Evolutionary conservation across 2,329 filamentous ascomycete genomes (phyloP), one percentile per base, ranked within the genome.

Genomic region (Talaromyces marneffei): DNA sequence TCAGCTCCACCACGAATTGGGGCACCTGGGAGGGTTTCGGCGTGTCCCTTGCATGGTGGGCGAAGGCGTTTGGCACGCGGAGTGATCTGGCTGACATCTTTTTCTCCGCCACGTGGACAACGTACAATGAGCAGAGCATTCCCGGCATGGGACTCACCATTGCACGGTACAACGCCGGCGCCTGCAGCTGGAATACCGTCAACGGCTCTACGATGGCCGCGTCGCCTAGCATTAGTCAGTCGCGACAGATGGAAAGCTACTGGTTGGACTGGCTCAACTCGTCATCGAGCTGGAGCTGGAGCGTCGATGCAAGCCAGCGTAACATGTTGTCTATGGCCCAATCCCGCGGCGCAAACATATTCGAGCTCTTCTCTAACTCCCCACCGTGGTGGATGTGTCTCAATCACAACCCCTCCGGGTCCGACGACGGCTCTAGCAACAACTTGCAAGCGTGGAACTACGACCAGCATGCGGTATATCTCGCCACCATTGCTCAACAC

Each of bases 31-130:
- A 54, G 33, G 52, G 52, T 27, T 54, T 54, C 23, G 52, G 52
- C 52, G 52, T 54, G 4, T 54, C 52, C 18, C 52, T 54, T 25
- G 52, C 52, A 54, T 54, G 52, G 52, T 54, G 52, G 52, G 52
- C 52, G 18, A 54, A 54, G 31, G 52, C 52, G 8, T 54, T 54
- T 39, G 52, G 52, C 6, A 39, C 52, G n/a, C 12, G 52, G 16
- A 54, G 18, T 39, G 52, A 54, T 16, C 12, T 54, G 23, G 52
- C 52, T 10, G 52, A 54, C 23, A 54, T 54, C 20, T 54, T 39
- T 12, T 54, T 54, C 52, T 54, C 52, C 1, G 39, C 52, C 4
- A 10, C 8, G 12, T 54, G 18, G 33, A 54, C 52, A 54, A 54
- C 31, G 12, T 54, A 54, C 52, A 54, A 54, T 54, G 52, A 31